Evolutionary conservation across 371 early-diverging fungal genomes (phyloP).

Genomic region (Coemansia sp.): DNA sequence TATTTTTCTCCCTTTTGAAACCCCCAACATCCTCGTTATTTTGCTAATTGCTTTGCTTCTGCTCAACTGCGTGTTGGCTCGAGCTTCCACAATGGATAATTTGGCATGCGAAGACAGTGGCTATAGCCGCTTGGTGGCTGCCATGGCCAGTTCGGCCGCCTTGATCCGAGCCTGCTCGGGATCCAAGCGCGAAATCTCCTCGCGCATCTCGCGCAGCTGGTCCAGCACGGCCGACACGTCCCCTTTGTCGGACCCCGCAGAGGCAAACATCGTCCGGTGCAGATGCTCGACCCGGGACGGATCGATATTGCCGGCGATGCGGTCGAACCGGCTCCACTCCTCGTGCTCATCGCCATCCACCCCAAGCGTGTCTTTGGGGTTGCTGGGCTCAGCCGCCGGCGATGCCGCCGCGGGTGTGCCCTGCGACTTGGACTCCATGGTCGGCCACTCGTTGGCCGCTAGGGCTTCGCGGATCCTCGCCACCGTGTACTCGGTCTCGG

Average conservation of each 20-base stretch:
- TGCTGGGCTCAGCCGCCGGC: not conserved
- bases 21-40: no score
- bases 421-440: conserved; percentile 8
- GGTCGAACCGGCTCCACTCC: conserved; percentile 42
- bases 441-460: conserved; percentile 36
- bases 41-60: no score
- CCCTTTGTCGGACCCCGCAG: not conserved
- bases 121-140: conserved; percentile 9
- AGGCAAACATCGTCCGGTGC: conserved; percentile 14
- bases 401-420: not conserved
- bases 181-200: conserved; percentile 34
- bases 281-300: conserved; percentile 19
- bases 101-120: not conserved
- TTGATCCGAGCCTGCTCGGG: conserved; percentile 21
- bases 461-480: conserved; percentile 34
- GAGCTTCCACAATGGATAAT: no score
- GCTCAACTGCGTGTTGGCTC: no score
- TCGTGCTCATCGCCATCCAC: not conserved
- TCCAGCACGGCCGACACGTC: conserved; percentile 22
- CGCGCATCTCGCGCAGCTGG: conserved; percentile 15
- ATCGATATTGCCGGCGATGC: conserved; percentile 14
- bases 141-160: conserved; percentile 48
- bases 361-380: not conserved
- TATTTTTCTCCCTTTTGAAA: not conserved
- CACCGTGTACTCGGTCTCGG: conserved; percentile 34